Percentiles rank a stretch among this genome's conserved stretches.
These are phyloP conservation scores for Rhododendron ovatum DNA, from an alignment of 148 eudicot species.

Conservation along the genomic window DNA sequence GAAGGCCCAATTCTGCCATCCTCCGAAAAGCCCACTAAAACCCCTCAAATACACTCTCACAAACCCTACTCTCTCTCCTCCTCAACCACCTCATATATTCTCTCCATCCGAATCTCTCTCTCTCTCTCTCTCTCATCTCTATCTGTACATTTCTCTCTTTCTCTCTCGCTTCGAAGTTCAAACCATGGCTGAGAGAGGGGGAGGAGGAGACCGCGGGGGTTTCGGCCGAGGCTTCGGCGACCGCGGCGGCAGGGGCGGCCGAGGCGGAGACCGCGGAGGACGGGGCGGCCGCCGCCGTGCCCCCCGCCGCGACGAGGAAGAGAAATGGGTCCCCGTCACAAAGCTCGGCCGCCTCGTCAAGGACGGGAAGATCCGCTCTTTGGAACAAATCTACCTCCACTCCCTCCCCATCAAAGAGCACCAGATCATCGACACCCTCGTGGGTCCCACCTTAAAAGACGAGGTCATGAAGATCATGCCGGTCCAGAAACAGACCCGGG, in stretches of 20 bases:
- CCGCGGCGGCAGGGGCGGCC: conserved; percentile 44
- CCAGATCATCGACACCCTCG: conserved; percentile 54
- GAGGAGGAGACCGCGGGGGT: conserved; percentile 38
- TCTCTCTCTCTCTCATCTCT: not conserved
- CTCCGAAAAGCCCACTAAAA: not conserved
- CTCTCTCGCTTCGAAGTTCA: not conserved
- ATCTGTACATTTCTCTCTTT: not conserved
- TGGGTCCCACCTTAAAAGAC: conserved; percentile 50
- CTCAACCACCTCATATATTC: not conserved
- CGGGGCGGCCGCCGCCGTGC: conserved; percentile 60
- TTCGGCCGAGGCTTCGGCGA: conserved; percentile 32
- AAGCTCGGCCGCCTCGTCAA: conserved; percentile 65
- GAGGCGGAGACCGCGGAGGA: conserved; percentile 49
- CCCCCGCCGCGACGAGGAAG: conserved; percentile 57
- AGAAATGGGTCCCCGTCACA: conserved; percentile 71
- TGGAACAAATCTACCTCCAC: conserved; percentile 73
- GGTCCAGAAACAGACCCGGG: conserved; percentile 80
- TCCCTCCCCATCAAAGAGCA: conserved; percentile 33
- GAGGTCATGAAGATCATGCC: conserved; percentile 90
- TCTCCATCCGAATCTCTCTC: not conserved
- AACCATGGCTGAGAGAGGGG: conserved; percentile 7
- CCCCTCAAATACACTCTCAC: not conserved
- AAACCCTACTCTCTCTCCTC: not conserved
- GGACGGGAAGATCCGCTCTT: conserved; percentile 37
- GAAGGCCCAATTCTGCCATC: not conserved